Evolutionary conservation across 169 alveolate species (phyloP).

Genomic region (Pseudocohnilembus persalinus): DNA sequence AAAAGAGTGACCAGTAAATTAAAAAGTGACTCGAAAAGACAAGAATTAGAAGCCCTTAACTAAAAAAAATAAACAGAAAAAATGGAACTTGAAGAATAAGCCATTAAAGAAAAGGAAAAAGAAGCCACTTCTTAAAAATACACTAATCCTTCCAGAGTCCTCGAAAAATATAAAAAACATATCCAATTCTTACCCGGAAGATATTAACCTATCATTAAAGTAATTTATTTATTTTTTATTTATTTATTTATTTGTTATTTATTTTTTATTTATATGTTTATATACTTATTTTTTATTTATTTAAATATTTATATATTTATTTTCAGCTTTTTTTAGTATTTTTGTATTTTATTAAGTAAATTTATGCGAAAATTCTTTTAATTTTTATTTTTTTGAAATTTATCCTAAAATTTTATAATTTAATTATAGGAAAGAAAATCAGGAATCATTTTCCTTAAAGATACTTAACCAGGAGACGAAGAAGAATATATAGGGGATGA

Average conservation of each 20-base stretch:
- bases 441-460: slow-evolving; percentile 87
- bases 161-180: slow-evolving; percentile 86
- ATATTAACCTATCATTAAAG: slow-evolving; percentile 86
- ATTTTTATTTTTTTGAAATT: too few species aligned
- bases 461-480: slow-evolving; percentile 58
- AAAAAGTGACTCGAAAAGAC: slow-evolving; percentile 21
- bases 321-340: too few species aligned
- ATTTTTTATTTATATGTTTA: neutral
- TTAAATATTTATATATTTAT: too few species aligned
- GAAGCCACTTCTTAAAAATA: slow-evolving; percentile 46
- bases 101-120: slow-evolving; percentile 62
- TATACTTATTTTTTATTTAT: too few species aligned
- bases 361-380: too few species aligned
- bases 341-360: too few species aligned
- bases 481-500: slow-evolving; percentile 38
- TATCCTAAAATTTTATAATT: too few species aligned
- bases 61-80: slow-evolving; percentile 48
- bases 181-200: slow-evolving; percentile 77
- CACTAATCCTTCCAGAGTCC: slow-evolving; percentile 92
- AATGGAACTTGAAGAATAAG: slow-evolving; percentile 55
- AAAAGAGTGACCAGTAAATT: neutral
- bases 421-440: slow-evolving; percentile 68
- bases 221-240: slow-evolving; percentile 52
- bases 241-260: slow-evolving; percentile 9
- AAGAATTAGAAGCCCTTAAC: slow-evolving; percentile 42